Base-by-base conservation (phyloP, 2,329 filamentous ascomycete genomes). In the Penicillium sp. region DNA sequence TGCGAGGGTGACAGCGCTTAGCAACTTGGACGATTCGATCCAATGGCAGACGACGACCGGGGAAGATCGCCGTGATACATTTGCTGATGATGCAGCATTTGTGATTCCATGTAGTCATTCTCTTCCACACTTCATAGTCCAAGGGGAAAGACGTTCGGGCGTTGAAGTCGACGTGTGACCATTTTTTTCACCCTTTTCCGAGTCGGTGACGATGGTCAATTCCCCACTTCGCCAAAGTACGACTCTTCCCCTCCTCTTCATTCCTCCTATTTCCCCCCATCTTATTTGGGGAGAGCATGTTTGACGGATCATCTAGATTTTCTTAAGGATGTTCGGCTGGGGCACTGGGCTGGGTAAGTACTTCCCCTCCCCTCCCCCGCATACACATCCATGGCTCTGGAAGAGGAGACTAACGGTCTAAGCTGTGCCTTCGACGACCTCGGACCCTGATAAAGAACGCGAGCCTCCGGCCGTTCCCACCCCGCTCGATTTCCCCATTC, bases 401-500 rank as follows among this genome's bases (percentile, higher is more conserved):
- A n/a, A n/a, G n/a, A n/a, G n/a, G n/a, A n/a, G n/a, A n/a, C n/a
- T n/a, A n/a, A n/a, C n/a, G n/a, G n/a, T n/a, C n/a, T n/a, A n/a
- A 65, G 61, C 53, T 38, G 36, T 59, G 34, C 57, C 62, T 32
- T 48, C 61, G 13, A 46, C 60, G 31, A 51, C 45, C 26, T 52
- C 59, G 35, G 59, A 64, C 16, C 54, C 57, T 14, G 59, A 66
- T 29, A 64, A 62, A 46, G 67, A 69, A 51, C 68, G 74, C 43
- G 51, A 59, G 29, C 71, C 74, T 26, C 75, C 75, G 30, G 56
- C 70, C 22, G 57, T 57, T 41, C 68, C 74, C 22, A 72, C 68
- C 16, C 67, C 68, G 13, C 62, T 76, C 31, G 72, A 72, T 36
- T 77, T 78, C 48, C 75, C 75, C 20, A 53, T 55, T 36, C 69